Base-by-base conservation (phyloP, 1,284 basidiomycete species). In the Apiotrichum porosum region DNA sequence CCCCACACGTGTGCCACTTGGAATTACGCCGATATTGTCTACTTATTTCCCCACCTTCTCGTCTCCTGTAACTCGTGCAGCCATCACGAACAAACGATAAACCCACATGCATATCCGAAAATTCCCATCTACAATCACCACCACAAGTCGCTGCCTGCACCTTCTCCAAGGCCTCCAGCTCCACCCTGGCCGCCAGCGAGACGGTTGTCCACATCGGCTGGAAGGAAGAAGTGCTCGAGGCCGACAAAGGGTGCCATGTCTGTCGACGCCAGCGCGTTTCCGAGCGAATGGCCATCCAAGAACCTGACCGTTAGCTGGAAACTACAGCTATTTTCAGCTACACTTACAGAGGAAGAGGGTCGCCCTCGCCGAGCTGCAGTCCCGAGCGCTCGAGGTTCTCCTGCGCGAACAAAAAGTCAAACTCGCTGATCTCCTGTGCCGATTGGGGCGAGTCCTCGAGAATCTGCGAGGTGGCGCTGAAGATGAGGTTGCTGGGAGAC, bases 221-320 rank as follows among this genome's bases (percentile, higher is more conserved):
- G 72, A 18, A 74, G 56, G 64, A 74, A 74, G 60, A 71, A 74
- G 14, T 63, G 57, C 48, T 75, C 73, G 39, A 75, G 60, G 1
- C 73, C 73, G 6, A 72, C 56, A 39, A 66, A 66, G 5, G 66
- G 61, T 3, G 65, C 63, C 42, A 64, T 65, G 43, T 70, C 70
- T 5, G 58, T 65, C 23, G 56, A 54, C 23, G 47, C 57, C 17
- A 52, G 40, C 8, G 50, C 52, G 24, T 54, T 54, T 2, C 72
- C 72, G 12, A 74, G 59, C 8, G 64, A 66, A 39, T 72, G 68
- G 1, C 71, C 72, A 43, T 74, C 70, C 9, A 74, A 53, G 58
- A 73, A 74, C 14, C 68, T 70, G 39, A n/a, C 9, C 18, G 14
- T 31, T 6, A 35, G 44, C 43, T 51, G 36, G n/a, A 19, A 5